Evolutionary conservation across 106 monocot genomes (phyloP).

Genomic region (Acorus calamus): DNA sequence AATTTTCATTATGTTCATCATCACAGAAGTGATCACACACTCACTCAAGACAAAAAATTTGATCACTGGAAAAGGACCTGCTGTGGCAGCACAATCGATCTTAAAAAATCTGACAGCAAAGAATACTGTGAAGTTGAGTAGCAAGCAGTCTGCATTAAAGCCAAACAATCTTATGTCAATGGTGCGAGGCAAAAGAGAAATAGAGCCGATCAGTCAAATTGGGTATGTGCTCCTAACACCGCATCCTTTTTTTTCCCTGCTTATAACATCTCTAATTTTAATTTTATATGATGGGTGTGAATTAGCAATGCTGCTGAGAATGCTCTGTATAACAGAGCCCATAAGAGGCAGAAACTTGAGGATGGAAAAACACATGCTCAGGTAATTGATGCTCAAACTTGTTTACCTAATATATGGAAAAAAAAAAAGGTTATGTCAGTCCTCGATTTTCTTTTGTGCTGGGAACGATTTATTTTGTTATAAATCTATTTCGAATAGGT

Average conservation of each 20-base stretch:
- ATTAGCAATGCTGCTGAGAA: constrained; percentile 28
- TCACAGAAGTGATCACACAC: constrained; percentile 2
- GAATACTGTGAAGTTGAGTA: constrained; percentile 14
- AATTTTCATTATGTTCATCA: not conserved
- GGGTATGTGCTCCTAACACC: constrained; percentile 16
- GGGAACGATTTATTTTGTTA: too few relatives aligned
- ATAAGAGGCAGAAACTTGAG: constrained; percentile 84
- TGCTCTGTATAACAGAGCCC: constrained; percentile 73
- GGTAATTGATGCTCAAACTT: constrained; percentile 17
- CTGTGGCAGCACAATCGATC: constrained; percentile 5
- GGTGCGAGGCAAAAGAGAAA: not conserved
- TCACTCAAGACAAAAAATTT: constrained; percentile 22
- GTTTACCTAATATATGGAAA: not conserved
- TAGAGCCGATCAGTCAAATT: constrained; percentile 15
- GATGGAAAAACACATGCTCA: constrained; percentile 34
- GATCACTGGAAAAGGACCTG: not conserved
- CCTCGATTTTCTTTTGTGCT: not conserved
- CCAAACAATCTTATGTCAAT: constrained; percentile 10
- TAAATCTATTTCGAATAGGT: constrained; percentile 20
- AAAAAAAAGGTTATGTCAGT: too few relatives aligned
- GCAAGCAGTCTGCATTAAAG: constrained; percentile 21
- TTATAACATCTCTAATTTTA: not conserved
- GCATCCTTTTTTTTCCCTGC: too few relatives aligned
- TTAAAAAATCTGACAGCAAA: constrained; percentile 30
- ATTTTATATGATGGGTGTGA: constrained; percentile 4